A percentile compares a stretch with the other conserved stretches of the same genome.
Evolutionary conservation across 1,139 yeast genomes (phyloP).

Genomic region (Arxiozyma bovina): DNA sequence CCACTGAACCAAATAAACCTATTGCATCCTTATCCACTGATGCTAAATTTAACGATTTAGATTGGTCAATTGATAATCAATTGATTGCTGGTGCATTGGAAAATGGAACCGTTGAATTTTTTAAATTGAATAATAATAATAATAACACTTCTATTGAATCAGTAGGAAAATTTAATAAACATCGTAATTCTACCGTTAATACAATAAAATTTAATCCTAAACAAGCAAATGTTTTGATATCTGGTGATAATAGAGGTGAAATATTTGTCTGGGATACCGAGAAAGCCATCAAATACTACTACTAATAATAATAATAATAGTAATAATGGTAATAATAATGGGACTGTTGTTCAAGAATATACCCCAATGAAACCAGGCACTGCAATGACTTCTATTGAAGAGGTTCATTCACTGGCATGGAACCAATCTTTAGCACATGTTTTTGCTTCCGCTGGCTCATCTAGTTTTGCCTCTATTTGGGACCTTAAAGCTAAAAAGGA

Average conservation of each 20-base stretch:
- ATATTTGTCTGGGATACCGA: slow-evolving; percentile 83
- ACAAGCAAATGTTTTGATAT: slow-evolving; percentile 64
- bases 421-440: slow-evolving; percentile 78
- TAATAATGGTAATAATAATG: not conserved
- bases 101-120: slow-evolving; percentile 68
- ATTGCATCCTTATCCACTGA: slow-evolving; percentile 47
- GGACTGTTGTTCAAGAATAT: slow-evolving; percentile 23
- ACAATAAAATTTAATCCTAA: slow-evolving; percentile 71
- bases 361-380: slow-evolving; percentile 67
- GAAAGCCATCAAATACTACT: slow-evolving; percentile 37
- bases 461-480: slow-evolving; percentile 88
- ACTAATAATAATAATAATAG: no score
- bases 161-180: slow-evolving; percentile 42
- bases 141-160: slow-evolving; percentile 35
- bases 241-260: slow-evolving; percentile 73
- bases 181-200: slow-evolving; percentile 66
- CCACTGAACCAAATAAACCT: slow-evolving; percentile 39
- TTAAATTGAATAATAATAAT: slow-evolving; percentile 35
- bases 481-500: slow-evolving; percentile 83
- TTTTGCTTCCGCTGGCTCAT: slow-evolving; percentile 76
- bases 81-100: slow-evolving; percentile 89
- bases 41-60: slow-evolving; percentile 62
- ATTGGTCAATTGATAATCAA: slow-evolving; percentile 67
- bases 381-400: slow-evolving; percentile 76
- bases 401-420: slow-evolving; percentile 80